Percentiles rank a stretch among this genome's conserved stretches.
These are phyloP conservation scores for Xylariaceae sp. DNA, from an alignment of 2,329 filamentous ascomycete genomes.

Conservation along the genomic window DNA sequence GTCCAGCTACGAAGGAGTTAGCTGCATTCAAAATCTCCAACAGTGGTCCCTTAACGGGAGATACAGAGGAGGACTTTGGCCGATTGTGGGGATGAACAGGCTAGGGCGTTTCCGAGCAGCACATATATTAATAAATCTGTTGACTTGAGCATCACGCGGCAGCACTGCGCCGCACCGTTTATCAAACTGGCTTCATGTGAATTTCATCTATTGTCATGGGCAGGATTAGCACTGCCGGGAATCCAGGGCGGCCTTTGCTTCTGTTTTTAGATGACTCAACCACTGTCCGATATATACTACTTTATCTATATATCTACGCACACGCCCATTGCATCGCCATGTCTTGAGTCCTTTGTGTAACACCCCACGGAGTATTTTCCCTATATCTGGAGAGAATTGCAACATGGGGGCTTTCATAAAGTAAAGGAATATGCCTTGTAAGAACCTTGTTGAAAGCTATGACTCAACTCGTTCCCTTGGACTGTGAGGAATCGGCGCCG, in stretches of 20 bases:
- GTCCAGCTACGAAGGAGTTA: constrained; percentile 26
- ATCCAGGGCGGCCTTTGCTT: not conserved
- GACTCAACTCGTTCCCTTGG: not conserved
- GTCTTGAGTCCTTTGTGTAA: too few species aligned
- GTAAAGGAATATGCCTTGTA: too few species aligned
- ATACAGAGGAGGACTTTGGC: constrained; percentile 16
- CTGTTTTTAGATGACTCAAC: not conserved
- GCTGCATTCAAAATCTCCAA: constrained; percentile 23
- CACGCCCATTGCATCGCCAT: too few species aligned
- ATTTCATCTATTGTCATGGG: not conserved
- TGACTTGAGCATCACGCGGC: not conserved
- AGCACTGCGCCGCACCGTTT: not conserved
- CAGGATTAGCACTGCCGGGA: not conserved
- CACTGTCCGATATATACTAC: not conserved
- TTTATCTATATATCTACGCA: not conserved
- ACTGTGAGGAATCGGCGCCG: not conserved
- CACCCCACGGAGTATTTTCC: too few species aligned
- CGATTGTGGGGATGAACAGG: constrained; percentile 28
- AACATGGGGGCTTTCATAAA: too few species aligned
- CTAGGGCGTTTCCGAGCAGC: constrained; percentile 16
- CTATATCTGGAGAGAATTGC: too few species aligned
- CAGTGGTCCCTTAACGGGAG: constrained; percentile 29
- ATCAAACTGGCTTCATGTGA: not conserved
- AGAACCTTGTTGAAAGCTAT: not conserved
- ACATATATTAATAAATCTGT: constrained; percentile 31